phyloP scores from a whole-genome alignment of 2,329 filamentous ascomycete genomes.

The Hymenoscyphus infarciens region DNA sequence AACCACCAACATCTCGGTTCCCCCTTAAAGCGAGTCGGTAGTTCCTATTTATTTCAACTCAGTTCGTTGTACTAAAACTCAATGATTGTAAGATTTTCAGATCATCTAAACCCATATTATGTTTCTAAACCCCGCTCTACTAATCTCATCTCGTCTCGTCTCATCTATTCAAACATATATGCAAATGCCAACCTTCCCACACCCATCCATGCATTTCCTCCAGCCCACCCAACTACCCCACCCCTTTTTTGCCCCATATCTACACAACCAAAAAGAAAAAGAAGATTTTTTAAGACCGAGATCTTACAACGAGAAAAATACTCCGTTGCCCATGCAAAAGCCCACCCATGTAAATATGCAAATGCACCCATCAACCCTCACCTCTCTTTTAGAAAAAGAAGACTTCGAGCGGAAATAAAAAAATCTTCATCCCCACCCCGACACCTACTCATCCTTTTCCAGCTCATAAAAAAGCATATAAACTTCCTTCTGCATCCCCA shows the following conservation, averaged over 20 bases:
- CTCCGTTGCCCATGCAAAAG: not conserved
- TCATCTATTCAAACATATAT: not conserved
- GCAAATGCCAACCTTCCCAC: not conserved
- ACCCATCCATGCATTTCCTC: not conserved
- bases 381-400: too few species aligned
- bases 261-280: not conserved
- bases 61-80: too few species aligned
- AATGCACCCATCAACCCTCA: too few species aligned
- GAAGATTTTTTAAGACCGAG: not conserved
- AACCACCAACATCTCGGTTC: too few species aligned
- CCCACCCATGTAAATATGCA: not conserved
- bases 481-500: conserved; percentile 92
- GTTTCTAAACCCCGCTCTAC: not conserved
- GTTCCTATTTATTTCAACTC: too few species aligned
- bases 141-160: not conserved
- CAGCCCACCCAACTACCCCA: not conserved
- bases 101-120: too few species aligned
- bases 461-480: conserved; percentile 96
- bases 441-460: conserved; percentile 41
- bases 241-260: not conserved
- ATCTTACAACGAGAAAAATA: not conserved
- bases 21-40: too few species aligned
- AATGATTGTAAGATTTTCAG: too few species aligned
- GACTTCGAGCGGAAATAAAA: too few species aligned
- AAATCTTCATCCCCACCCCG: too few species aligned